Base-by-base conservation (phyloP, 805 yeast genomes). In the Saturnispora halmiae region DNA sequence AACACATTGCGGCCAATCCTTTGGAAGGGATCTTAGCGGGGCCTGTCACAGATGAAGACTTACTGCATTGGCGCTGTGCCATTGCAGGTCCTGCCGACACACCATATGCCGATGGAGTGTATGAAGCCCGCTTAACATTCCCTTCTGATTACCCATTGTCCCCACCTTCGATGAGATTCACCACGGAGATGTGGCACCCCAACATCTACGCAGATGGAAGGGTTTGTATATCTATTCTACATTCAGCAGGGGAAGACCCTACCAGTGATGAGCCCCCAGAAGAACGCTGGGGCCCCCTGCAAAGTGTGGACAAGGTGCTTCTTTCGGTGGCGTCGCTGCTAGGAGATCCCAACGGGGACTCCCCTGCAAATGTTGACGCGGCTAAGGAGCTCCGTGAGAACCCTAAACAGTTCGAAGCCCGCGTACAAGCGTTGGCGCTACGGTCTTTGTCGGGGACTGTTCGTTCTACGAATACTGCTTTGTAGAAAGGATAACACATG, bases 241-340 rank as follows among this genome's bases (percentile, higher is more conserved):
- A 92, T 58, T 78, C 96, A 1, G 95, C 97, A 1, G 98, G 98
- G 9, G 95, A 88, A 52, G 98, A 92, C 60, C 97, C 98, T 16
- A 76, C 87, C 59, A 87, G 82, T 71, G 92, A 92, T 63, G 98
- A 92, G 60, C 64, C 84, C 24, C 95, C 97, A 0, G 94, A 88
- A 51, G 98, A 92, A 63, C 69, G 98, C 49, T 92, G 98, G 98
- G 83, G 94, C 6, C 98, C 98, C 0, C 88, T 92, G 24, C 98
- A 92, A 60, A 83, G 94, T 56, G 88, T 92, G n/a, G 98, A 92
- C 63, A 92, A 92, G 71, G 92, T 92, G 46, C 66, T 92, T 46
- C 64, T 92, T 44, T 82, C 94, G 60, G 97, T 92, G 18, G 77
- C 88, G 72, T 83, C 95, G 54, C 88, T 92, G 96, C 69, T 92